These are phyloP conservation scores for Lodderomyces parapsilosis DNA, from an alignment of 1,139 yeast species.

Conservation along the genomic window DNA sequence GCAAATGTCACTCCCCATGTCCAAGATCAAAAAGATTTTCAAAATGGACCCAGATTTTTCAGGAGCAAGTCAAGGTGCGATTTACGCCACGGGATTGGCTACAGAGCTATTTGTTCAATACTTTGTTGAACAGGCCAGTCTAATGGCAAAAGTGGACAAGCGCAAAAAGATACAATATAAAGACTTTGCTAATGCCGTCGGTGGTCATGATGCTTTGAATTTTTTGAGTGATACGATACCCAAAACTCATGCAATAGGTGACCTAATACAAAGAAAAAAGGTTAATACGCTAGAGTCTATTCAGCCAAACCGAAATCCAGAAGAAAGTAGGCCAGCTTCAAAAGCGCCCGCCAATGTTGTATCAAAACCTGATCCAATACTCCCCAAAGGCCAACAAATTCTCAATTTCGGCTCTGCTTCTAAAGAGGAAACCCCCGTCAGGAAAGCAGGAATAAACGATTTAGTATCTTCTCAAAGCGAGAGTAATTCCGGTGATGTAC, in stretches of 20 bases:
- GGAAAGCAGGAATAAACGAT: slow-evolving; percentile 38
- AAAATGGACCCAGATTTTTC: slow-evolving; percentile 83
- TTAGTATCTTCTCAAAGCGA: slow-evolving; percentile 25
- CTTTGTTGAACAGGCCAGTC: slow-evolving; percentile 75
- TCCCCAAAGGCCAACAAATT: slow-evolving; percentile 42
- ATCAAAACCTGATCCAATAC: slow-evolving; percentile 8
- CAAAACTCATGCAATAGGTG: slow-evolving; percentile 53
- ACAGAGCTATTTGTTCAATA: slow-evolving; percentile 83
- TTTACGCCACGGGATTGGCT: slow-evolving; percentile 81
- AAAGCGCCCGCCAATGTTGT: slow-evolving; percentile 4
- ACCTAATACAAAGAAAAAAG: slow-evolving; percentile 46
- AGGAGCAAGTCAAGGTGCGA: slow-evolving; percentile 76
- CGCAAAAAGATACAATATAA: slow-evolving; percentile 70
- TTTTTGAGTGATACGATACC: slow-evolving; percentile 74
- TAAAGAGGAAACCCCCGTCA: slow-evolving; percentile 17
- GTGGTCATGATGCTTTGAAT: slow-evolving; percentile 61
- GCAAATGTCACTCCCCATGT: slow-evolving; percentile 55
- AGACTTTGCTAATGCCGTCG: slow-evolving; percentile 74
- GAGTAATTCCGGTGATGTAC: slow-evolving; percentile 12
- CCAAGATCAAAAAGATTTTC: slow-evolving; percentile 80
- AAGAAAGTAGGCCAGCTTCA: neutral
- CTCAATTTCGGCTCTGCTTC: slow-evolving; percentile 17
- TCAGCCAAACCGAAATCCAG: neutral
- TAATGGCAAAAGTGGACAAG: slow-evolving; percentile 65
- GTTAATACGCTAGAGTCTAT: slow-evolving; percentile 30